These are phyloP conservation scores for Osmanthus fragrans DNA, from an alignment of 257 asterid species.

Conservation along the genomic window DNA sequence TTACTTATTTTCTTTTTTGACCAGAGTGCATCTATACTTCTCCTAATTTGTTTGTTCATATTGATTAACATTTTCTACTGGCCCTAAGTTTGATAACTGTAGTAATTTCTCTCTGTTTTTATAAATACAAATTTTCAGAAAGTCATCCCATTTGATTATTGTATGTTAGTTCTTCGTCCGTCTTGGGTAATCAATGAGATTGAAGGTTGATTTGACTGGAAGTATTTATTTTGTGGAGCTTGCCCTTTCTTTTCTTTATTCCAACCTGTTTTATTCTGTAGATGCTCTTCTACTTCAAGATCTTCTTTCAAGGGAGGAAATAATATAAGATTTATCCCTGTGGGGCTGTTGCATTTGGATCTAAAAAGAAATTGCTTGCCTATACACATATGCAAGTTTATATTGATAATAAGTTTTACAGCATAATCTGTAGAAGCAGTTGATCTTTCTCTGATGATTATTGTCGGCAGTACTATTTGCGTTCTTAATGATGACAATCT, in stretches of 20 bases:
- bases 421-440: not conserved
- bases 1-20: not conserved
- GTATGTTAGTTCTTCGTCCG: not conserved
- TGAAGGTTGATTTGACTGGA: not conserved
- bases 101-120: not conserved
- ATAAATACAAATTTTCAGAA: not conserved
- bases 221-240: not conserved
- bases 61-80: not conserved
- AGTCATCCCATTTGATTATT: not conserved
- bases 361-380: too few species aligned
- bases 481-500: slow-evolving; percentile 4
- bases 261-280: not conserved
- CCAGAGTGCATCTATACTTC: not conserved
- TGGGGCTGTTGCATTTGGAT: not conserved
- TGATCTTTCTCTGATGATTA: not conserved
- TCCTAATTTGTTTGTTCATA: not conserved
- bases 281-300: not conserved
- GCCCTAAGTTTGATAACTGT: not conserved
- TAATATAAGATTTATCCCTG: not conserved
- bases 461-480: not conserved
- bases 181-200: not conserved
- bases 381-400: too few species aligned
- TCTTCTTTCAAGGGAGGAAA: not conserved
- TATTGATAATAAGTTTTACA: not conserved
- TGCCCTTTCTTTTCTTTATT: not conserved